Evolutionary conservation across 352 stramenopile genomes (phyloP).

Genomic region (Albugo laibachii): DNA sequence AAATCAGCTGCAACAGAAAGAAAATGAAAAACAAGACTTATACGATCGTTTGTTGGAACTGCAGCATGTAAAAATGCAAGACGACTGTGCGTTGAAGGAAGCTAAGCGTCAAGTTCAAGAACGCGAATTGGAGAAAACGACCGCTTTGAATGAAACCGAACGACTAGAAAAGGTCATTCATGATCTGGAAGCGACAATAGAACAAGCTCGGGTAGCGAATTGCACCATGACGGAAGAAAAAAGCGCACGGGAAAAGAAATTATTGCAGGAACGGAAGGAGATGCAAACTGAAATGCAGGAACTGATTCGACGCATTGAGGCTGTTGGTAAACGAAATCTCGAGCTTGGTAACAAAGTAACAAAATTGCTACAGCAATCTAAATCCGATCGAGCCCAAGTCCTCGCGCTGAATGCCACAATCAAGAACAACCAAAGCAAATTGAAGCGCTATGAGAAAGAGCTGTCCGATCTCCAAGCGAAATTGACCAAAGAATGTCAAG

Average conservation of each 20-base stretch:
- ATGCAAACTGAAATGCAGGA: conserved; percentile 28
- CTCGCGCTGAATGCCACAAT: conserved; percentile 34
- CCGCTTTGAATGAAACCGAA: not conserved
- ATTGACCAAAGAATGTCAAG: conserved; percentile 6
- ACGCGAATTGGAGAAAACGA: not conserved
- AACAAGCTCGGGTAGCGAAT: not conserved
- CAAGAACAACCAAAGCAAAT: conserved; percentile 39
- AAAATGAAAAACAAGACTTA: not conserved
- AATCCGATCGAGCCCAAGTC: conserved; percentile 34
- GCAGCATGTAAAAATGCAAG: not conserved
- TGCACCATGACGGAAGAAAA: not conserved
- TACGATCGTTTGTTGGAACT: not conserved
- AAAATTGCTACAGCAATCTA: conserved; percentile 25
- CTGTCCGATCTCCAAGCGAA: not conserved
- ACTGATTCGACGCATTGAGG: conserved; percentile 33
- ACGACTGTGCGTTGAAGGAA: not conserved
- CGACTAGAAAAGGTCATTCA: not conserved
- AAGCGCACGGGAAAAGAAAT: conserved; percentile 23
- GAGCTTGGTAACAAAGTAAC: conserved; percentile 45
- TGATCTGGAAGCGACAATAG: not conserved
- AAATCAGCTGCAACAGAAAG: not conserved
- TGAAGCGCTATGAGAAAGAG: conserved; percentile 21
- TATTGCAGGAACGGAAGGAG: conserved; percentile 31
- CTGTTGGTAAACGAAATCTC: conserved; percentile 22
- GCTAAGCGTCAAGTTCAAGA: not conserved